These are phyloP conservation scores for Fusarium praegraminearum DNA, from an alignment of 2,329 filamentous ascomycete species.

Conservation along the genomic window DNA sequence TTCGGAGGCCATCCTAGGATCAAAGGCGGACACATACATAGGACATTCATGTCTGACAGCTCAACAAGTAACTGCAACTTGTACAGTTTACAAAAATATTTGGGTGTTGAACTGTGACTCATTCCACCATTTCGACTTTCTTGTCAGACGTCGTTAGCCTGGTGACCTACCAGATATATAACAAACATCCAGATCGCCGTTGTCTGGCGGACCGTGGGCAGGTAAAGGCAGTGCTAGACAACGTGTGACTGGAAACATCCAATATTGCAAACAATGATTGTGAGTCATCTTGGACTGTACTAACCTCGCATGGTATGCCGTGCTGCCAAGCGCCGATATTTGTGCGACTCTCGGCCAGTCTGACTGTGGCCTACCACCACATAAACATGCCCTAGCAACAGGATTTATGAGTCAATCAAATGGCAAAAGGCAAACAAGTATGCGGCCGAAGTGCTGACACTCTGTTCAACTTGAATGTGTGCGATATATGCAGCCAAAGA, in stretches of 20 bases:
- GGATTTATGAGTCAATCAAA: background rate
- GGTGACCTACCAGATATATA: background rate
- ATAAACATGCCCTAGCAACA: background rate
- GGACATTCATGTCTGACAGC: background rate
- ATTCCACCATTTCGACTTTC: background rate
- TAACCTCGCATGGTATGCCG: background rate
- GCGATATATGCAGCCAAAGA: no score
- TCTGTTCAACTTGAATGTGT: background rate
- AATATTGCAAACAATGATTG: background rate
- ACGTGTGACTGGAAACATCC: background rate
- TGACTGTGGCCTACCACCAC: background rate
- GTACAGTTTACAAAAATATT: background rate
- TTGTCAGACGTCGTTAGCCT: background rate
- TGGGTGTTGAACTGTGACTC: background rate
- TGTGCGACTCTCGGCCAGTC: background rate
- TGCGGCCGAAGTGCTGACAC: background rate
- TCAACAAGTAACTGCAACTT: no score
- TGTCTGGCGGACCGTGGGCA: background rate
- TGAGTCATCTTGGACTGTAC: background rate
- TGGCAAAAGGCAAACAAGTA: background rate
- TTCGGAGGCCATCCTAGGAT: background rate
- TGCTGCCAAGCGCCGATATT: background rate
- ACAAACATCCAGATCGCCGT: background rate
- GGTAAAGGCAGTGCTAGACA: background rate
- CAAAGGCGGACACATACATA: background rate